Conservation (phyloP, 2,329 filamentous ascomycete genomes). For the Aspergillus hortae region DNA sequence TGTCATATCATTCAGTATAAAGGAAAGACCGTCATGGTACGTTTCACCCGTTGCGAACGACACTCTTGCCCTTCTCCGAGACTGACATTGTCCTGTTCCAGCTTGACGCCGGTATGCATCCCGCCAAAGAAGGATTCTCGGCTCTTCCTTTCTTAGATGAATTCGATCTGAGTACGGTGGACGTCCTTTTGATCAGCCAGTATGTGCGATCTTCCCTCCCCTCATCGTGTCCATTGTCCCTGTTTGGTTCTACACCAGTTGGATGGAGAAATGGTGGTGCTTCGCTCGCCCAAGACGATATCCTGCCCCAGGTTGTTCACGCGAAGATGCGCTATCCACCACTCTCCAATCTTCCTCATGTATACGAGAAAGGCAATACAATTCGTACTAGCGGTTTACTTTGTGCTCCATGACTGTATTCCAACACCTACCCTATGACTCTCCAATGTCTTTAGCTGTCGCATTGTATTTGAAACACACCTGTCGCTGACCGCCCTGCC, state of each 20-base stretch:
- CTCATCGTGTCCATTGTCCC: constrained; percentile 13
- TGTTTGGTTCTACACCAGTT: constrained; percentile 1
- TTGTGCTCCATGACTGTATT: constrained; percentile 17
- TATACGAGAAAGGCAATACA: constrained; percentile 38
- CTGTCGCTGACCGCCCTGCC: constrained; percentile 24
- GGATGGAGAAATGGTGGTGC: constrained; percentile 3
- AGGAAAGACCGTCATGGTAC: constrained; percentile 97
- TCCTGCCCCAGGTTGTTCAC: constrained; percentile 2
- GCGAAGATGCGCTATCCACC: constrained; percentile 1
- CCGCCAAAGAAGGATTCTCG: constrained; percentile 89
- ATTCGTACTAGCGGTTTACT: constrained; percentile 19
- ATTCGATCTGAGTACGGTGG: constrained; percentile 94
- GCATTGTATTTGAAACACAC: constrained; percentile 1
- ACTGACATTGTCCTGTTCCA: constrained; percentile 38
- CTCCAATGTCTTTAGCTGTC: background rate
- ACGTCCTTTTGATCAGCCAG: constrained; percentile 98
- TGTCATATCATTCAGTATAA: constrained; percentile 99
- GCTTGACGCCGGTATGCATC: constrained; percentile 97
- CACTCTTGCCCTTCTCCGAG: background rate
- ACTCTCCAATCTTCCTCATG: constrained; percentile 17
- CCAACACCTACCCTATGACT: constrained; percentile 11
- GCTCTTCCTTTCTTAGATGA: constrained; percentile 97
- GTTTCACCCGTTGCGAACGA: constrained; percentile 23
- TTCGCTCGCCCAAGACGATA: constrained; percentile 1
- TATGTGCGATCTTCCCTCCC: constrained; percentile 58